Conservation (phyloP, 345 rosid genomes). For the Heritiera fomes region DNA sequence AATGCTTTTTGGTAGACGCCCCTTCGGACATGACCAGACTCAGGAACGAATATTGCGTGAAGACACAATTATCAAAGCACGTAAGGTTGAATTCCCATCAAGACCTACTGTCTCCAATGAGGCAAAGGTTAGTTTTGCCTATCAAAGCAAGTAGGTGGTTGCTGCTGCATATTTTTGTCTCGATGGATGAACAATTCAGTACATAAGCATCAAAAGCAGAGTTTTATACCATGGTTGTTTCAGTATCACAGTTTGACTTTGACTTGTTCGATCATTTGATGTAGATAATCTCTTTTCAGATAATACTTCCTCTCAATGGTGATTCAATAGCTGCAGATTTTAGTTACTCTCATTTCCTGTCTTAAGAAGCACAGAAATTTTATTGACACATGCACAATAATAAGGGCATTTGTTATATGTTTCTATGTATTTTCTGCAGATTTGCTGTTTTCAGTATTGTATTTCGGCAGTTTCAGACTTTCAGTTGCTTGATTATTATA, state of each 20-base stretch:
- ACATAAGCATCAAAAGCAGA: not conserved
- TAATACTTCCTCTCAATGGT: not conserved
- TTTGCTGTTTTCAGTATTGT: too few relatives aligned
- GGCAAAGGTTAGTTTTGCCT: constrained; percentile 69
- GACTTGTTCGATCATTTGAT: not conserved
- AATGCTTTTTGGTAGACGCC: constrained; percentile 92
- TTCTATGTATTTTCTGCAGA: too few relatives aligned
- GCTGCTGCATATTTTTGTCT: not conserved
- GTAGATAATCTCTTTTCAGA: not conserved
- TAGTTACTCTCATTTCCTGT: too few relatives aligned
- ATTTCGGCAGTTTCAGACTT: too few relatives aligned
- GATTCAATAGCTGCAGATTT: not conserved
- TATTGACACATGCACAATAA: too few relatives aligned
- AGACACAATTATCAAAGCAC: constrained; percentile 95
- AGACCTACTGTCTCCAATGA: constrained; percentile 91
- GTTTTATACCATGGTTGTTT: not conserved
- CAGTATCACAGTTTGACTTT: not conserved
- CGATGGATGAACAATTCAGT: not conserved
- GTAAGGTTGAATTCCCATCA: constrained; percentile 91
- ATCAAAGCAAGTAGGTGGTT: not conserved
- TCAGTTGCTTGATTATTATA: too few relatives aligned
- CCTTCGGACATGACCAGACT: constrained; percentile 97
- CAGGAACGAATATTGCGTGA: constrained; percentile 94
- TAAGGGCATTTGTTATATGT: too few relatives aligned
- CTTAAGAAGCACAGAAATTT: too few relatives aligned